Conservation (phyloP, 2,329 filamentous ascomycete genomes). For the Xylaria sp. region DNA sequence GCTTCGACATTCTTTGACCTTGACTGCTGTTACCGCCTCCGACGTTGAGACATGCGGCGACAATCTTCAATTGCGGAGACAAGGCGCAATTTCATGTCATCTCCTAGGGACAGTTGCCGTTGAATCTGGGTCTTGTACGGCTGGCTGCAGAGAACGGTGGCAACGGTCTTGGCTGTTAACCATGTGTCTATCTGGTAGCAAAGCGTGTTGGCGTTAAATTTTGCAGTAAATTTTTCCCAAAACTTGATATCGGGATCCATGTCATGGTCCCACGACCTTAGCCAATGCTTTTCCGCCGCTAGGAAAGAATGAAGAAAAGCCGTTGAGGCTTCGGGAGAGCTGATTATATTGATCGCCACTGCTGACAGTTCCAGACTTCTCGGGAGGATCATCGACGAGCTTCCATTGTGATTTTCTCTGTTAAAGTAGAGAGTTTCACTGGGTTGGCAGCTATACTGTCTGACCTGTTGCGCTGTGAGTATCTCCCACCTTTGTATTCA, state of each 20-base stretch:
- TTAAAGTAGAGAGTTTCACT: neutral
- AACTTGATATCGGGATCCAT: constrained; percentile 16
- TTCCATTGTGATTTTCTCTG: neutral
- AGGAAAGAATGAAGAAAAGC: constrained; percentile 20
- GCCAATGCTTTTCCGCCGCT: constrained; percentile 14
- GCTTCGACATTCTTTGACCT: neutral
- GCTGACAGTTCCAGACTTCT: neutral
- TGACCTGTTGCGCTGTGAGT: constrained; percentile 13
- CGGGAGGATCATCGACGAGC: neutral
- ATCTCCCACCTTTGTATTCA: neutral
- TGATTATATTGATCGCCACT: constrained; percentile 16
- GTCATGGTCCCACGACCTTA: constrained; percentile 18
- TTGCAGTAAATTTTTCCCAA: neutral
- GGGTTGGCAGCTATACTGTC: neutral
- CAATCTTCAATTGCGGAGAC: constrained; percentile 11
- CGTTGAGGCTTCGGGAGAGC: constrained; percentile 13
- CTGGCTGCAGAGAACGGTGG: constrained; percentile 15
- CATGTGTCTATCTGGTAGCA: constrained; percentile 3
- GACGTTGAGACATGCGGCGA: constrained; percentile 11
- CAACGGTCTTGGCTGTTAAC: constrained; percentile 13
- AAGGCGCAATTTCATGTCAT: neutral
- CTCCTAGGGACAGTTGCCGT: neutral
- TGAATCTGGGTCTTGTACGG: constrained; percentile 6
- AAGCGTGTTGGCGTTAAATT: constrained; percentile 11
- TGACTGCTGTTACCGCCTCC: neutral